Base-by-base conservation (phyloP, 257 asterid species). In the Primulina tabacum region DNA sequence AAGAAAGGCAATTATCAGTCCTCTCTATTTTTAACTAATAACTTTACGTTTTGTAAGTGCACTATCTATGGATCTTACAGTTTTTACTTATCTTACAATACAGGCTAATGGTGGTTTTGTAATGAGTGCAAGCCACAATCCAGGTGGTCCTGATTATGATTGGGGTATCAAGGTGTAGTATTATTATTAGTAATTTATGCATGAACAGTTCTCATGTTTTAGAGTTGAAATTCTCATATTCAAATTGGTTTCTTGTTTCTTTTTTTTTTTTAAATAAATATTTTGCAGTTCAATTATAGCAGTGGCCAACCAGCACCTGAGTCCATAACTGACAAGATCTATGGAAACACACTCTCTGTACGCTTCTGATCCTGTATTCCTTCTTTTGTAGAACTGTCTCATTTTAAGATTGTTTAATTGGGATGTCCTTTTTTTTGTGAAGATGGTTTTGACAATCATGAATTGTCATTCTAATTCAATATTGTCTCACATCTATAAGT, bases 251-350 rank as follows among this genome's bases (percentile, higher is more conserved):
- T 38, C 53, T 43, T 12, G 1, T 3, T 43, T 40, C 17, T 40
- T 12, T 4, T 3, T 40, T 4, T 43, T 43, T 11, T 38, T 38
- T n/a, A n/a, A 1, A 8, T 38, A 11, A 43, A 43, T 11, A 12
- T 11, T 43, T 75, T 81, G 75, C 89, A 93, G 97, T 91, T 91
- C 83, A 94, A 94, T 69, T 94, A 91, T 70, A 89, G 96, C 86
- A 94, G 99, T 63, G 99, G 99, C 73, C 99, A 94, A 76, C 97
- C 99, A 60, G 99, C 97, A 61, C 99, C 99, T 0, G 99, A 94
- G 79, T 87, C 96, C 43, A 91, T 94, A 73, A 94, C 99, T 6
- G 97, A 94, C 88, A 88, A 91, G 80, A 91, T 94, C 29, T 94
- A 94, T 62, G 97, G 99, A 62, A 94, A 94, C 81, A 91, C 97